Base-by-base conservation (phyloP, 192 early-diverging fungal genomes). In the Coemansia sp. region DNA sequence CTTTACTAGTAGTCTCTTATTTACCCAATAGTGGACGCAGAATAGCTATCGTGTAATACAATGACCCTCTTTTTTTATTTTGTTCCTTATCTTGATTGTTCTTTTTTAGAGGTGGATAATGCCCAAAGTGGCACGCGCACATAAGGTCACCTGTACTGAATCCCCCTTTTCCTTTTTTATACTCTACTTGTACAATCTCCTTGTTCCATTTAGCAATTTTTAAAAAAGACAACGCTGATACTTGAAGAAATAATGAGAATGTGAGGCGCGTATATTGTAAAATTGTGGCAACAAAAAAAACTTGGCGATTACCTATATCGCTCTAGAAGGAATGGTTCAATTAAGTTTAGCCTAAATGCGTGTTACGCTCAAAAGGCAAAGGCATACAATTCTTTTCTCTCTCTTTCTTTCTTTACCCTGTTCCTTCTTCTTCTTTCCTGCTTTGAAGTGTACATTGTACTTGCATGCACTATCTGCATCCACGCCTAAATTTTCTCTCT, bases 11-110 rank as follows among this genome's bases (percentile, higher is more conserved):
- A 34, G 31, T 31, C 52, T 15, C 27, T 34, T 58, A 18, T 58
- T 34, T 58, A 34, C 31, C 55, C 55, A 58, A 58, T 58, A 58
- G 55, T 58, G 31, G 55, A 16, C 55, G 55, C 55, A 58, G 55
- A 34, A 58, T 34, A 4, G 15, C 55, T 58, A 33, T 31, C 55
- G 55, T 58, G 55, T 58, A n/a, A 58, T 33, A 58, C 55, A 58
- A 55, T 55, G 55, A n/a, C 33, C 55, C n/a, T 24, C 9, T 53
- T 58, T 31, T 31, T 34, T 33, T 58, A 3, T 58, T 33, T 4
- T 33, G 34, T n/a, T n/a, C n/a, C n/a, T n/a, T 33, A 10, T 18
- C 29, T 34, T 18, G 36, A 34, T 58, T 58, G 29, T 33, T 57
- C 34, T 12, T 57, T 15, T 57, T n/a, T n/a, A 29, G 2, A 57